A percentile compares a stretch with the other conserved stretches of the same genome.
Conservation (phyloP, 2,329 filamentous ascomycete genomes). For the Epichloe amarillans region DNA sequence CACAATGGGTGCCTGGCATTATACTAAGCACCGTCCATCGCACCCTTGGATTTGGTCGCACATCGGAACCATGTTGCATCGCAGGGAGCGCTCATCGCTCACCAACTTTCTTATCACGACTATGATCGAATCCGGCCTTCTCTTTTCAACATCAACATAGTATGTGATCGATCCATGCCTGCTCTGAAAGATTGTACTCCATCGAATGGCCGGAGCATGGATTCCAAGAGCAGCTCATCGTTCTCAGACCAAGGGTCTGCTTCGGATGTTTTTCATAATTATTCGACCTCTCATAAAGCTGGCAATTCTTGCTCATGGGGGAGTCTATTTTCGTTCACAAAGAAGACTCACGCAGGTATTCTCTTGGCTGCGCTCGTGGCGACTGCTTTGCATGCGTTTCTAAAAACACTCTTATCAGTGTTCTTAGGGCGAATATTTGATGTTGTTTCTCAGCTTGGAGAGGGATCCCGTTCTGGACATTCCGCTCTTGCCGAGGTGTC, state of each 20-base stretch:
- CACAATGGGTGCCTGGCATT: neutral
- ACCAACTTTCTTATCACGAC: neutral
- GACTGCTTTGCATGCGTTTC: slow-evolving; percentile 45
- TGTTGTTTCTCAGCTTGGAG: slow-evolving; percentile 52
- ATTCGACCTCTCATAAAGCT: neutral
- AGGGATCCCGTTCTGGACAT: slow-evolving; percentile 32
- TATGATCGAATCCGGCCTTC: neutral
- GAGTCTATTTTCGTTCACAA: slow-evolving; percentile 60
- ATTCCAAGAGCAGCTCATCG: neutral
- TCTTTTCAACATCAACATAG: neutral
- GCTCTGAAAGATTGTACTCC: neutral
- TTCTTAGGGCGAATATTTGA: slow-evolving; percentile 66
- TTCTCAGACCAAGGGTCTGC: neutral
- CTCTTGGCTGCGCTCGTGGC: slow-evolving; percentile 41
- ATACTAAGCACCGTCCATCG: neutral
- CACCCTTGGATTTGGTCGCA: neutral
- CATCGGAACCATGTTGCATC: neutral
- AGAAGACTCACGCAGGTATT: slow-evolving; percentile 40
- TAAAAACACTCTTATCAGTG: slow-evolving; percentile 53
- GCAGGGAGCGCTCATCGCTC: too few relatives aligned
- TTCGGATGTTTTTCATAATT: neutral
- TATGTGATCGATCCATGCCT: neutral
- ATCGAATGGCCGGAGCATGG: neutral
- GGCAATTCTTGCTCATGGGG: slow-evolving; percentile 16
- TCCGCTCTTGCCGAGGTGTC: slow-evolving; percentile 43